These are phyloP conservation scores for Calocybe gangraenosa DNA, from an alignment of 768 basidiomycete genomes.

Conservation along the genomic window DNA sequence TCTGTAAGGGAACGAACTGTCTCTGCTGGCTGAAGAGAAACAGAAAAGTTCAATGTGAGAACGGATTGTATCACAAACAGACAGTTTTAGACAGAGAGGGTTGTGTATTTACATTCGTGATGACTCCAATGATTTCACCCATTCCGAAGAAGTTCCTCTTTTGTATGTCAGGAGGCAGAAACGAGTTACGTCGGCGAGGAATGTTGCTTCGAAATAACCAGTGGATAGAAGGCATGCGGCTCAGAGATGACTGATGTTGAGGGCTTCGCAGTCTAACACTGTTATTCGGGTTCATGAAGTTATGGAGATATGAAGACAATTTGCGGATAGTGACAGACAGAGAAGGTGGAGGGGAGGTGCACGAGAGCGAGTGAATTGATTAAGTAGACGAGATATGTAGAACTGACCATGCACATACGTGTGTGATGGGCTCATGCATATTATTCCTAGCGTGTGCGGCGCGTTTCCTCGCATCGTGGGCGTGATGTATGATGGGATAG, in stretches of 20 bases:
- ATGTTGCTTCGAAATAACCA: constrained; percentile 78
- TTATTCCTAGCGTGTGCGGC: constrained; percentile 12
- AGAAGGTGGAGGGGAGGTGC: not conserved
- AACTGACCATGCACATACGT: constrained; percentile 19
- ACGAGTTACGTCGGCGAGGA: constrained; percentile 59
- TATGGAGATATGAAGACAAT: constrained; percentile 4
- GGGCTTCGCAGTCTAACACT: constrained; percentile 24
- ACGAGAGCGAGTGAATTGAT: constrained; percentile 8
- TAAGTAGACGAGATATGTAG: constrained; percentile 13
- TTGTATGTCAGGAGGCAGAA: constrained; percentile 54
- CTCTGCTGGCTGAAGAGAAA: constrained; percentile 58
- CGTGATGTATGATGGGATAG: constrained; percentile 5
- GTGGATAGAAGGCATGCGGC: constrained; percentile 43
- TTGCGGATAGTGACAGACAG: constrained; percentile 9
- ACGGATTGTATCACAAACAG: not conserved
- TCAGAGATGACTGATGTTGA: constrained; percentile 14
- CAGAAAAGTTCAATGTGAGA: constrained; percentile 1
- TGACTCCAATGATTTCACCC: constrained; percentile 71
- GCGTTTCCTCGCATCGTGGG: constrained; percentile 13
- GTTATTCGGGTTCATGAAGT: constrained; percentile 18
- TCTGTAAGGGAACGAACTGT: constrained; percentile 79
- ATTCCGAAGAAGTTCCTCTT: constrained; percentile 77
- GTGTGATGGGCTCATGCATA: constrained; percentile 12
- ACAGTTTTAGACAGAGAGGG: too few species aligned
- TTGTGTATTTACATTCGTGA: constrained; percentile 57